Percentiles rank a stretch among this genome's conserved stretches.
Evolutionary conservation across 2,329 filamentous ascomycete species (phyloP).

Genomic region (Beauveria varroae): DNA sequence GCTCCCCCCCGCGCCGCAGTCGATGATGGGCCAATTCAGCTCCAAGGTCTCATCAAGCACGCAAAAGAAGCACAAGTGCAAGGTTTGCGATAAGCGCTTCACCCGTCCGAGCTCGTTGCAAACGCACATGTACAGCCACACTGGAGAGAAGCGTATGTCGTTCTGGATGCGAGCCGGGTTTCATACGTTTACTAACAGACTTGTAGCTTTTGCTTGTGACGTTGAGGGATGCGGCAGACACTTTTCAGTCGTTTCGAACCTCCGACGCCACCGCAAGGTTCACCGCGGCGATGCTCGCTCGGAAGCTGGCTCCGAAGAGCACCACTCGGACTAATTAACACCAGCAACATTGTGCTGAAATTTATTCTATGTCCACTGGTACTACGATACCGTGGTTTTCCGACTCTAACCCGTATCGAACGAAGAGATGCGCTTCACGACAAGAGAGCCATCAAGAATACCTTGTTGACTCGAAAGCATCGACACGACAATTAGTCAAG

Average conservation of each 20-base stretch:
- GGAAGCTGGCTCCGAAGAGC: constrained; percentile 56
- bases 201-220: constrained; percentile 80
- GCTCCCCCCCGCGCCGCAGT: constrained; percentile 77
- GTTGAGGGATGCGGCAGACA: constrained; percentile 91
- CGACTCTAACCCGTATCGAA: background rate
- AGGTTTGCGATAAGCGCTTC: constrained; percentile 96
- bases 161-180: background rate
- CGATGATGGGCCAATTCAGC: constrained; percentile 98
- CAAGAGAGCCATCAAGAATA: constrained; percentile 3
- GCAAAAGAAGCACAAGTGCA: constrained; percentile 99
- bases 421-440: constrained; percentile 5
- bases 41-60: constrained; percentile 93
- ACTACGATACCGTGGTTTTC: background rate
- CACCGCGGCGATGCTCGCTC: constrained; percentile 65
- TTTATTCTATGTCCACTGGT: background rate
- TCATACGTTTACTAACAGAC: constrained; percentile 2
- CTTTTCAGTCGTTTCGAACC: constrained; percentile 94
- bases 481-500: background rate
- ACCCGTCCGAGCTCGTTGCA: constrained; percentile 89
- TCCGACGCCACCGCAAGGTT: constrained; percentile 90
- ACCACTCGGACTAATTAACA: constrained; percentile 46
- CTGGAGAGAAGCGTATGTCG: constrained; percentile 90
- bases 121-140: constrained; percentile 98
- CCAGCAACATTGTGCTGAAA: background rate
- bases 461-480: background rate